These are phyloP conservation scores for Dryas drummondii DNA, from an alignment of 306 rosid species.

Conservation along the genomic window DNA sequence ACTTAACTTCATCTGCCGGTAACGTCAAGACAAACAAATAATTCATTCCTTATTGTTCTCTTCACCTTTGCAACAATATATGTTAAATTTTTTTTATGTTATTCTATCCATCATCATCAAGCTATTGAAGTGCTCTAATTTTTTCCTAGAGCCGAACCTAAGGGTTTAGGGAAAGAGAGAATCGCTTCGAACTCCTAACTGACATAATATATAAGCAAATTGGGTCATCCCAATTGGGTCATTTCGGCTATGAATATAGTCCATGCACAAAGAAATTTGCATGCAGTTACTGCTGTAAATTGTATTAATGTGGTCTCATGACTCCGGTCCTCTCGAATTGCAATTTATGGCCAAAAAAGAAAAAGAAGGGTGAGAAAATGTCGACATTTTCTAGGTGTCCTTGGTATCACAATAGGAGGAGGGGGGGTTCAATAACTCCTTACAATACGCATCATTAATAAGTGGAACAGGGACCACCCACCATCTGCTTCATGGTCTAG, in stretches of 20 bases:
- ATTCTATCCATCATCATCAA: too few relatives aligned
- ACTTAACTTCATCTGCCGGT: too few relatives aligned
- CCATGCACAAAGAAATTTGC: neutral
- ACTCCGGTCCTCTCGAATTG: neutral
- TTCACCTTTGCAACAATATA: neutral
- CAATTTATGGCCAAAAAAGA: neutral
- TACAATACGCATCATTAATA: conserved; percentile 2
- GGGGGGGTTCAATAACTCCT: neutral
- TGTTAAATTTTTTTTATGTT: neutral
- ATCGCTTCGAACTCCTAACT: too few relatives aligned
- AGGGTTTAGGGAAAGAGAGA: too few relatives aligned
- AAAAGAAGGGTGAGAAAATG: neutral
- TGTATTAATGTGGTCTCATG: neutral
- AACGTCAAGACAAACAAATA: neutral
- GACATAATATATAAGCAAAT: too few relatives aligned
- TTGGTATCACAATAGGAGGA: too few relatives aligned
- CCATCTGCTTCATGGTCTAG: conserved; percentile 1
- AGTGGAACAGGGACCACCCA: conserved; percentile 30
- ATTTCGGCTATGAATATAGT: neutral
- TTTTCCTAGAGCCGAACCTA: too few relatives aligned
- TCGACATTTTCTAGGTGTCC: neutral
- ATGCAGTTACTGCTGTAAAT: neutral
- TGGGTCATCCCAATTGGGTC: too few relatives aligned
- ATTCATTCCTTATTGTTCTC: neutral
- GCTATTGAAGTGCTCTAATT: too few relatives aligned